Conservation (phyloP, 1,284 basidiomycete genomes). For the Xerocomus minutiporus region DNA sequence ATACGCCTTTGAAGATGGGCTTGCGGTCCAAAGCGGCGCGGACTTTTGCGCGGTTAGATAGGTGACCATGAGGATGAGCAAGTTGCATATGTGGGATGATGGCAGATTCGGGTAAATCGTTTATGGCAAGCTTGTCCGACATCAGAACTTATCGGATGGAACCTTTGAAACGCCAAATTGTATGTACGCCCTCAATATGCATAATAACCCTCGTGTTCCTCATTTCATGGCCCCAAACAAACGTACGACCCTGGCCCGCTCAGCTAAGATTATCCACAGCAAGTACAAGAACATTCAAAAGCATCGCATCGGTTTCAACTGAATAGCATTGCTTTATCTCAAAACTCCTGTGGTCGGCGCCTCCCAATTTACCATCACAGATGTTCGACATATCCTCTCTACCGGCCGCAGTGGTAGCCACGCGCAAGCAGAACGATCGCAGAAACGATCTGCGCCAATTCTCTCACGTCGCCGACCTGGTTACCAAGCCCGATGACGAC, state of each 20-base stretch:
- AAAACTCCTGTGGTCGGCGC: constrained; percentile 2
- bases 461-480: not conserved
- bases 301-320: not conserved
- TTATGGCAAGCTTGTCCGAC: not conserved
- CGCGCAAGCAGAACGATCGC: constrained; percentile 27
- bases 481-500: constrained; percentile 3
- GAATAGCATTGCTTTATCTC: constrained; percentile 1
- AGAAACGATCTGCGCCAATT: constrained; percentile 11
- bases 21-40: constrained; percentile 44
- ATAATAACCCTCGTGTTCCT: not conserved
- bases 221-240: not conserved
- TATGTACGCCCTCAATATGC: too few species aligned
- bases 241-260: not conserved
- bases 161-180: too few species aligned
- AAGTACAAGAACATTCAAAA: constrained; percentile 14
- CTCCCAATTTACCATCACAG: not conserved
- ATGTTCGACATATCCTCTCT: constrained; percentile 7
- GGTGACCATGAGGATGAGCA: constrained; percentile 48
- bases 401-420: constrained; percentile 14
- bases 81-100: constrained; percentile 23
- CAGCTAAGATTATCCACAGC: constrained; percentile 11
- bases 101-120: constrained; percentile 12
- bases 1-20: constrained; percentile 59
- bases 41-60: constrained; percentile 57
- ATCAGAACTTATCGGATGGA: not conserved